These are phyloP conservation scores for Adansonia rubrostipa DNA, from an alignment of 441 rosid genomes.

Conservation along the genomic window DNA sequence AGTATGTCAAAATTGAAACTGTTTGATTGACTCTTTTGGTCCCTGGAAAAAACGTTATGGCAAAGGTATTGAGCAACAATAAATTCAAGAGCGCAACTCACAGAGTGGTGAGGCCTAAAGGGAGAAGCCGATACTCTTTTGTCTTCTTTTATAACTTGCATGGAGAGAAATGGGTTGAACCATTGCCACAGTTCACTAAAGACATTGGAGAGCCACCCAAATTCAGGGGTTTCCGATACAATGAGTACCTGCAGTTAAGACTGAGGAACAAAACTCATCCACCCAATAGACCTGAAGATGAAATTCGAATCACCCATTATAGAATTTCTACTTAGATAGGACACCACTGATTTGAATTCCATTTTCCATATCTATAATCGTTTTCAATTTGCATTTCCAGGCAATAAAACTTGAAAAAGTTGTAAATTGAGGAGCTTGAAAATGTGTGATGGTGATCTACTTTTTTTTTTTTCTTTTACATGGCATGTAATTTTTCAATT, in stretches of 20 bases:
- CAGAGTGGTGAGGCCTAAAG: slow-evolving; percentile 52
- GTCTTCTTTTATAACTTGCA: slow-evolving; percentile 54
- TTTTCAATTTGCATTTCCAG: too few relatives aligned
- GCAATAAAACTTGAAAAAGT: too few relatives aligned
- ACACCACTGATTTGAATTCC: too few relatives aligned
- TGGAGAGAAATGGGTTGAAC: slow-evolving; percentile 56
- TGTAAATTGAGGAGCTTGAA: too few relatives aligned
- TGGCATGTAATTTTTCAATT: too few relatives aligned
- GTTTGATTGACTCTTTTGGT: neutral
- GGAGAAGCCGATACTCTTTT: slow-evolving; percentile 43
- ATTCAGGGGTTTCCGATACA: slow-evolving; percentile 43
- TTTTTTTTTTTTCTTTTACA: too few relatives aligned
- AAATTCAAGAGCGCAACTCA: slow-evolving; percentile 55
- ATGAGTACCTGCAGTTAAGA: slow-evolving; percentile 41
- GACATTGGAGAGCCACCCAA: slow-evolving; percentile 46
- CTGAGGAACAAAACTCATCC: slow-evolving; percentile 62
- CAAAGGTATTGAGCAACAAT: slow-evolving; percentile 56
- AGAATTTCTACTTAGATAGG: slow-evolving; percentile 17
- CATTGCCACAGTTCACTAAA: slow-evolving; percentile 45
- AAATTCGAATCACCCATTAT: slow-evolving; percentile 47
- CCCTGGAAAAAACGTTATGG: neutral
- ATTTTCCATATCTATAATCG: slow-evolving; percentile 64
- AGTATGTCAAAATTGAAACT: too few relatives aligned
- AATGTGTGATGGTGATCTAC: too few relatives aligned
- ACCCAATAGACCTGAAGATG: slow-evolving; percentile 46